Base-by-base conservation (phyloP, 2,329 filamentous ascomycete species). In the Fusarium torulosum region DNA sequence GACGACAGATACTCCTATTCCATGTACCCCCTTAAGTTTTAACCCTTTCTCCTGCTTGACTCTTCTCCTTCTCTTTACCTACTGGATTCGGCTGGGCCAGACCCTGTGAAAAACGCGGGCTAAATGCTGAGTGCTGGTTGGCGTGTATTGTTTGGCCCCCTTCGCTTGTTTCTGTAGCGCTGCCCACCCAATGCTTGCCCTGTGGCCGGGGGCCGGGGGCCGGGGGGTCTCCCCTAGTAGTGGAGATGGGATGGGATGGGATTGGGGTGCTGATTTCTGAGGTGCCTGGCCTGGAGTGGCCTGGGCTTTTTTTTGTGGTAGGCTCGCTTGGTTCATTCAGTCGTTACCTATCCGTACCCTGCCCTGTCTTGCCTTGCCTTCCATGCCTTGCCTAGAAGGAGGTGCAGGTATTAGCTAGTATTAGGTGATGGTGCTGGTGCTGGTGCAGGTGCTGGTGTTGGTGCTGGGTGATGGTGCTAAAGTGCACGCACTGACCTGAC, bases 131-230 rank as follows among this genome's bases (percentile, higher is more conserved):
- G 35, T 67, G 43, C 59, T 67, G 63, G 63, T 67, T 67, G 63
- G 63, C 46, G 50, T 58, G 33, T 53, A 23, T 45, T 47, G 42
- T 67, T 54, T 50, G 50, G 58, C 25, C 64, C 51, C 44, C 51
- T 55, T 69, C 63, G 63, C 67, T 69, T 69, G 63, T 69, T 66
- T 61, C 66, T 66, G 56, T 59, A 68, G 66, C 66, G 58, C 52
- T 61, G 56, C 66, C 66, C 35, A 43, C 59, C 52, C 45, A 42
- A 46, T 53, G 51, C 41, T 43, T 31, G 41, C 41, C 51, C 51
- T 70, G 53, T 62, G 55, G 51, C 51, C 52, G 42, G 65, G 55
- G 61, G 51, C 51, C 52, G 42, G 65, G 55, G 61, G 19, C 35
- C 49, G 42, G 59, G 59, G 58, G 47, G 49, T 19, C n/a, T 59